Base-by-base conservation (phyloP, 306 rosid species). In the Herpetospermum pedunculosum region DNA sequence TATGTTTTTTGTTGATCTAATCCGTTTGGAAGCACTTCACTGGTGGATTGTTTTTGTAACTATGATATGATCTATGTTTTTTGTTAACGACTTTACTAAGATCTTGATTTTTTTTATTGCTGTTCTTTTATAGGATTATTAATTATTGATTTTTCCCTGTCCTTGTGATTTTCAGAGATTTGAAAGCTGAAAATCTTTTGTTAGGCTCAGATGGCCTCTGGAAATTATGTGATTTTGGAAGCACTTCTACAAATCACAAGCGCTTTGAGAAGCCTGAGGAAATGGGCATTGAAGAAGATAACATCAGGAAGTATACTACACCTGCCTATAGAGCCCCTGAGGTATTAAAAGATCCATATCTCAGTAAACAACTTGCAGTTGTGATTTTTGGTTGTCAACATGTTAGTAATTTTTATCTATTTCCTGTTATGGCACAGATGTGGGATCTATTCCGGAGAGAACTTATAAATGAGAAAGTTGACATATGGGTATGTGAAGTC, bases 281-380 rank as follows among this genome's bases (percentile, higher is more conserved):
- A 79, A 94, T 94, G 99, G 99, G 99, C 55, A 84, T 94, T 74
- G 99, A 91, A 81, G 99, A 94, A 83, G 99, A 94, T 82, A 94
- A 88, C 85, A 94, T 94, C 87, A 91, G 99, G 85, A 94, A 94
- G 89, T 77, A 88, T 82, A 94, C 99, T 48, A 94, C 99, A 50
- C 99, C 99, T 15, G 99, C 99, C 67, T 94, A 94, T 78, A 88
- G 99, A 80, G 83, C 98, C 55, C 97, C 99, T 1, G 99, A 94
- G 97, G 99, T 88, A 58, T 77, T 30, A 73, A 18, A 28, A 37
- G 50, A 70, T 38, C 62, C 76, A 18, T 80, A 19, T 83, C 52
- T 50, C 29, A 49, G 4, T 8, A 60, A 44, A 26, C 15, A 28
- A 8, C 41, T 46, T 29, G 26, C 28, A 46, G 52, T 16, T 70